These are phyloP conservation scores for Clonostachys chloroleuca DNA, from an alignment of 2,329 filamentous ascomycete genomes.

Conservation along the genomic window DNA sequence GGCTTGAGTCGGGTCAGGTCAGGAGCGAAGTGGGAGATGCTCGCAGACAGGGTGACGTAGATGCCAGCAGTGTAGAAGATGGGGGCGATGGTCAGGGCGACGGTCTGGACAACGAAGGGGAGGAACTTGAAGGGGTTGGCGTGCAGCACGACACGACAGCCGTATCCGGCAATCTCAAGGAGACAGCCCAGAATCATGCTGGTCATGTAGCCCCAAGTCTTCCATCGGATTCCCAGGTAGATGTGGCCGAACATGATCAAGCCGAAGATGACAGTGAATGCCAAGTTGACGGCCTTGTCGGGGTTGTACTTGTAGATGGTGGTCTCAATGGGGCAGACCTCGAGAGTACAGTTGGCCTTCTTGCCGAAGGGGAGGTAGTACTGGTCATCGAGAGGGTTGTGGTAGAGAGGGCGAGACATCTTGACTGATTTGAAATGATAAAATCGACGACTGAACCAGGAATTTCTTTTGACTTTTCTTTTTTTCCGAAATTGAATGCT, in stretches of 20 bases:
- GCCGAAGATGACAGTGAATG: constrained; percentile 45
- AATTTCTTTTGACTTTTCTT: background rate
- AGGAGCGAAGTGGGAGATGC: constrained; percentile 31
- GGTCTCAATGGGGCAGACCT: constrained; percentile 37
- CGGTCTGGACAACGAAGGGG: background rate
- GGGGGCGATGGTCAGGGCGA: constrained; percentile 47
- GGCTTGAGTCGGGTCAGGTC: constrained; percentile 37
- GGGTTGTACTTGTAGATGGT: constrained; percentile 52
- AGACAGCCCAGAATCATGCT: constrained; percentile 52
- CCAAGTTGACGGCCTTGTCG: constrained; percentile 44
- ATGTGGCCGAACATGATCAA: constrained; percentile 32
- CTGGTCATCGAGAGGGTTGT: too few relatives aligned
- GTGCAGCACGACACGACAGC: constrained; percentile 52
- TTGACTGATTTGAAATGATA: background rate
- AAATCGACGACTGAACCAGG: background rate
- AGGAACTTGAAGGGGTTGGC: constrained; percentile 52
- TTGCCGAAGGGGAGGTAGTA: constrained; percentile 30
- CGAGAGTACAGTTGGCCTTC: constrained; percentile 39
- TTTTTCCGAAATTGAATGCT: too few relatives aligned
- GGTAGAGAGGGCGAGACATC: too few relatives aligned
- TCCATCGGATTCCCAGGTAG: constrained; percentile 40
- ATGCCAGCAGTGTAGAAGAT: constrained; percentile 56
- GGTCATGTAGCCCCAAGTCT: constrained; percentile 39
- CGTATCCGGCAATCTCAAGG: constrained; percentile 58
- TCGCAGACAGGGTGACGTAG: constrained; percentile 54